These are phyloP conservation scores for Saksenaea vasiformis DNA, from an alignment of 371 early-diverging fungal genomes.

Conservation along the genomic window DNA sequence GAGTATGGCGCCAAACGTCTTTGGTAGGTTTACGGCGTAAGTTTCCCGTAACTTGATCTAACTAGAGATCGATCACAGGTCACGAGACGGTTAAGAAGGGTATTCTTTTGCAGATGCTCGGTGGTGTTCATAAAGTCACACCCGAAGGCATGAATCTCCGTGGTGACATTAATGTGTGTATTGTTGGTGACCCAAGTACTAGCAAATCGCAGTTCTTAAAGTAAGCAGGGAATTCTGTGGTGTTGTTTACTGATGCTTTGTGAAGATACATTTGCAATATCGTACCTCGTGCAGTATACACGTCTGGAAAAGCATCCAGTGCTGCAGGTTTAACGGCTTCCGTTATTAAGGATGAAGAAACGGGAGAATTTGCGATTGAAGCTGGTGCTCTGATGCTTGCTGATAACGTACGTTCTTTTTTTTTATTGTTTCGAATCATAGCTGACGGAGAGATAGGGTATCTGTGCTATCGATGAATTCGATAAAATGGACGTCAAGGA, in stretches of 20 bases:
- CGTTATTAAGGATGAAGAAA: constrained; percentile 98
- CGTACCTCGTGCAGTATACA: constrained; percentile 95
- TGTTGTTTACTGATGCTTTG: not conserved
- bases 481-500: constrained; percentile 99
- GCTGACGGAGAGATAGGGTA: constrained; percentile 65
- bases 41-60: not conserved
- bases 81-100: constrained; percentile 99
- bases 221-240: constrained; percentile 35
- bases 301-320: constrained; percentile 98
- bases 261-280: constrained; percentile 82
- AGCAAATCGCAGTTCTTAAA: constrained; percentile 98
- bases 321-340: constrained; percentile 99
- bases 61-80: constrained; percentile 32
- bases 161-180: constrained; percentile 99
- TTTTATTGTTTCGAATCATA: not conserved
- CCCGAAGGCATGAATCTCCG: constrained; percentile 93
- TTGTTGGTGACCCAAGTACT: constrained; percentile 99
- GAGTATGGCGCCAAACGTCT: constrained; percentile 96
- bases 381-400: constrained; percentile 99
- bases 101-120: constrained; percentile 93
- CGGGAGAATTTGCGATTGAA: constrained; percentile 99
- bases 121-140: constrained; percentile 96
- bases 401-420: constrained; percentile 79
- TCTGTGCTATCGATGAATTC: constrained; percentile 99
- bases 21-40: constrained; percentile 54